A percentile compares a stretch with the other conserved stretches of the same genome.
Evolutionary conservation across 192 early-diverging fungal genomes (phyloP).

Genomic region (Paraglomus occultum): DNA sequence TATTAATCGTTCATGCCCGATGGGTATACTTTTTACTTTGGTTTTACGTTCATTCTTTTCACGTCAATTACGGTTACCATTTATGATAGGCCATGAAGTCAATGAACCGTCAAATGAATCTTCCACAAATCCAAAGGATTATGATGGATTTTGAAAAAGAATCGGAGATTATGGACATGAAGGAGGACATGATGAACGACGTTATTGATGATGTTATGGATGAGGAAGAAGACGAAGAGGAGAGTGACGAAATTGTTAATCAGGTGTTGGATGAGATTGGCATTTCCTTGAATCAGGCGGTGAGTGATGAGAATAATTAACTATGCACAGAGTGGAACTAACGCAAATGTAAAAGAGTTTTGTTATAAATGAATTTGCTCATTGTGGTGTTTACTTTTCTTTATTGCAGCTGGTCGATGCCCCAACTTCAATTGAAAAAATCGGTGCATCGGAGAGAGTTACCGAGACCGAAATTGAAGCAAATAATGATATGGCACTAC

Average conservation of each 20-base stretch:
- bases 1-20: constrained; percentile 23
- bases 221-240: constrained; percentile 90
- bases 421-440: constrained; percentile 44
- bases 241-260: constrained; percentile 86
- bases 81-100: constrained; percentile 84
- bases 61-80: not conserved
- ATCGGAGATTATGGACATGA: constrained; percentile 97
- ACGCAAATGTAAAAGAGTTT: too few species aligned
- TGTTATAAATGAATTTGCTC: constrained; percentile 9
- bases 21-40: not conserved
- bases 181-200: constrained; percentile 98
- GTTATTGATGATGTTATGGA: constrained; percentile 97
- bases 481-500: constrained; percentile 77
- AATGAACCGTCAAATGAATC: constrained; percentile 95
- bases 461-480: constrained; percentile 54
- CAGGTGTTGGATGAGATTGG: constrained; percentile 96
- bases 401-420: constrained; percentile 42
- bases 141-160: constrained; percentile 98
- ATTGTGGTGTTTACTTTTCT: not conserved
- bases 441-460: constrained; percentile 40
- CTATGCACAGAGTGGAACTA: too few species aligned
- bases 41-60: not conserved
- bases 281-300: constrained; percentile 71
- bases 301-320: constrained; percentile 36
- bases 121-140: constrained; percentile 90